Evolutionary conservation across 306 rosid species (phyloP), one percentile per base, ranked within the genome.

Genomic region (Malus sieversii): DNA sequence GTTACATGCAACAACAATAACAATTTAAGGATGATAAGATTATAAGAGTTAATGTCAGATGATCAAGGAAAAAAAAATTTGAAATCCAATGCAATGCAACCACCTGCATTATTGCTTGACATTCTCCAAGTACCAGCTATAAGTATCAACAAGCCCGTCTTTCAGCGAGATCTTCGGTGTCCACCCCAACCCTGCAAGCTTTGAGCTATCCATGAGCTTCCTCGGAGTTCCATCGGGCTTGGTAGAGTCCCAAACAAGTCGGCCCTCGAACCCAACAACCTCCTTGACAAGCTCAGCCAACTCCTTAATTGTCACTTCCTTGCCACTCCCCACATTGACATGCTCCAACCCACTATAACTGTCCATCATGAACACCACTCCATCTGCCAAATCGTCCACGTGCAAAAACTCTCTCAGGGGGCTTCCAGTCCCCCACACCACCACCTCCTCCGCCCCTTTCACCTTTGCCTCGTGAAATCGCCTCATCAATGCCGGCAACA

Each of bases 151-250:
- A 73, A 95, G 97, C 8, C 99, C 99, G 29, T 95, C 97, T 85
- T 85, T 92, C 65, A 95, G 99, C 1, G 99, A 89, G 66, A 95
- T 76, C 81, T 89, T 87, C 0, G 98, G 92, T 4, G 85, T 84
- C 98, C 97, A 94, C 72, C 98, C 98, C 69, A 92, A 51, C 19
- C 78, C 81, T 1, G 89, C 89, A 19, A 94, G 96, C 85, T 88
- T 90, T 1, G 92, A 92, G 88, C 93, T 87, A 75, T 94, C 97
- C 98, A 94, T 94, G 80, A 94, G 84, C 85, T 94, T 94, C 79
- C 98, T 87, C 5, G 97, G 98, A 75, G 98, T 94, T 13, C 98
- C 98, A 52, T 94, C 98, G 15, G 97, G 98, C 84, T 91, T 94
- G 22, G 96, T 76, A 22, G 77, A 48, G 82, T 94, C 98, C 98